Conservation (phyloP, 75 land plant genomes). For the Larix kaempferi region DNA sequence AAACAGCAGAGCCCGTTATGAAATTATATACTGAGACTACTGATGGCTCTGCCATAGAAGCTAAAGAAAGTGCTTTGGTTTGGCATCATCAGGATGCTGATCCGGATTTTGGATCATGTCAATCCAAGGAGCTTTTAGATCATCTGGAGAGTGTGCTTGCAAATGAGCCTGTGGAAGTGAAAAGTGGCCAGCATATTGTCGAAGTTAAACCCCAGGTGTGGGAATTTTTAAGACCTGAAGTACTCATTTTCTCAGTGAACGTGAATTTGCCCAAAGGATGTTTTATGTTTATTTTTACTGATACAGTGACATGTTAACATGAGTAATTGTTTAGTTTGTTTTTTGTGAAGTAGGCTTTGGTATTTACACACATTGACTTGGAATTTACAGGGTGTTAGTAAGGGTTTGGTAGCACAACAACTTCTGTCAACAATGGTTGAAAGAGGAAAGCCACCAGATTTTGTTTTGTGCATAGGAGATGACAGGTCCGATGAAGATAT, state of each 20-base stretch:
- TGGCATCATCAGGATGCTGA: slow-evolving; percentile 84
- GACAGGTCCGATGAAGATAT: slow-evolving; percentile 90
- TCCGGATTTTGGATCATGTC: slow-evolving; percentile 84
- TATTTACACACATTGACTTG: no score
- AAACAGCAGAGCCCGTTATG: slow-evolving; percentile 66
- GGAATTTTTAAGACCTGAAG: background rate
- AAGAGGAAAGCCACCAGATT: slow-evolving; percentile 59
- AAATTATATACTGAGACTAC: slow-evolving; percentile 70
- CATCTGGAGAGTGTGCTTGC: slow-evolving; percentile 83
- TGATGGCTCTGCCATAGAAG: slow-evolving; percentile 76
- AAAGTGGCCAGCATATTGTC: slow-evolving; percentile 58
- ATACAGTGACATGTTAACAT: no score
- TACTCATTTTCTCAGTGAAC: background rate
- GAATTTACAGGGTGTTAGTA: slow-evolving; percentile 66
- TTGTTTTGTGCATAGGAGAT: slow-evolving; percentile 83
- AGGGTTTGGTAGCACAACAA: slow-evolving; percentile 65
- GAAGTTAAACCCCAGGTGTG: slow-evolving; percentile 75
- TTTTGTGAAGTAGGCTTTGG: no score
- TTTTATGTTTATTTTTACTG: background rate
- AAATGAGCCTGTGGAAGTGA: slow-evolving; percentile 61
- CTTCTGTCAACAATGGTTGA: slow-evolving; percentile 49
- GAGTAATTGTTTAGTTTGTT: background rate
- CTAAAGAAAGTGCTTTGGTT: slow-evolving; percentile 69
- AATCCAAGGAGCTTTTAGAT: slow-evolving; percentile 72
- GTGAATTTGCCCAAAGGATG: background rate